Base-by-base conservation (phyloP, 2,329 filamentous ascomycete species). In the Tolypocladium nubicola region DNA sequence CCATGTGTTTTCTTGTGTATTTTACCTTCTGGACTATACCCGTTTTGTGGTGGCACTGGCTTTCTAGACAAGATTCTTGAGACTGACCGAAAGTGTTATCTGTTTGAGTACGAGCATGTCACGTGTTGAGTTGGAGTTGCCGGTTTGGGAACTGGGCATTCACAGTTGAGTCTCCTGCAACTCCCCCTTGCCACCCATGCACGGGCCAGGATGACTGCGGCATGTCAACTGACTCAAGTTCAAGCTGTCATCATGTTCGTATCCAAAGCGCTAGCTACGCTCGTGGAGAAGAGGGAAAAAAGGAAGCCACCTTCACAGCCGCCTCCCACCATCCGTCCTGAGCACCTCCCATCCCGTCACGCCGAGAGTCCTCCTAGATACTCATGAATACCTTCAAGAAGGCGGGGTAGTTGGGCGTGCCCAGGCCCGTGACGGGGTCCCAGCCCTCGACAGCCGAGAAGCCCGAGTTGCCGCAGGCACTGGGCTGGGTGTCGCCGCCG, bases 351-450 rank as follows among this genome's bases (percentile, higher is more conserved):
- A 4, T n/a, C 23, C 45, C 26, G 16, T 10, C 14, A 19, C 26
- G 16, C 4, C 26, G 45, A 23, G 45, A 49, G 4, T 11, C 7
- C 2, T 33, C 26, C 26, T 49, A 49, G 45, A 49, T 49, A 10
- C 26, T 4, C 45, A 33, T 49, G 3, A 79, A 79, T 6, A 79
- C 80, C 60, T 77, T 71, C n/a, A 83, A 21, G 55, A 61, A 40
- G 3, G 55, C 56, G 1, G 58, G 60, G 52, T 60, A 64, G 16
- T 58, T 61, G 4, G 62, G 62, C 8, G 61, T 63, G 19, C 62
- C 62, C 40, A 62, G 52, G 8, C 62, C 62, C 9, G 62, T 57
- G 4, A 63, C 62, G 4, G 62, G 61, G 41, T 64, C 62, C 60
- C 61, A 64, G 37, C 62, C 62, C 10, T 41, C 1, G 30, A 60